Base-by-base conservation (phyloP, 805 yeast genomes). In the Isabelozyma heimii region DNA sequence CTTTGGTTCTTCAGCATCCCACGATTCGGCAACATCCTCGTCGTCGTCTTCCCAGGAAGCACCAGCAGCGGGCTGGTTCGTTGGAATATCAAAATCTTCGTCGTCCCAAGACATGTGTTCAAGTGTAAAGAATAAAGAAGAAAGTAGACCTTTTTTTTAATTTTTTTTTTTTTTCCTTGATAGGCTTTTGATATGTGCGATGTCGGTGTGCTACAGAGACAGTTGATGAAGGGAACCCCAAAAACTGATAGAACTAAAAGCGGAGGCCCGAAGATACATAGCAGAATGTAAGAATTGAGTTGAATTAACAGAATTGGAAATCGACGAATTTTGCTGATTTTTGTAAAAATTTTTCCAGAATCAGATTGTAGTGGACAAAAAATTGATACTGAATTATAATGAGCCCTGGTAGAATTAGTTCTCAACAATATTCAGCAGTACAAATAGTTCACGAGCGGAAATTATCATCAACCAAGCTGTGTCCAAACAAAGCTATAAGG, bases 1-100 rank as follows among this genome's bases (percentile, higher is more conserved):
- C 47, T 70, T 68, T 63, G 73, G 69, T 59, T 85, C 94, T 55
- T 86, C 95, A 47, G 85, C 79, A 58, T 92, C 98, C 97, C 97
- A 92, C 10, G 96, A 87, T 52, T 82, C 97, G 52, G 70, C 64
- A 45, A 87, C 67, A 24, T 88, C 85, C 44, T 87, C 94, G 44
- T 80, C 87, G 53, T 84, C 91, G 53, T 86, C 94, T 66, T 90
- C 96, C 89, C 96, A 89, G 37, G 89, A 82, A 44, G 82, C 85
- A 49, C 80, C 80, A 15, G 79, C 80, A 20, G 75, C 61, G 13
- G 68, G 62, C 37, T 49, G 51, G 37, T 64, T 50, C 42, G 83
- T 69, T 40, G 90, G 83, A 52, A 86, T 82, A 48, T 84, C 92
- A 65, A 89, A 87, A 62, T 88, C 96, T 74, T 91, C 97, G 82